Evolutionary conservation across 2,329 filamentous ascomycete species (phyloP).

Genomic region (Xylariaceae sp.): DNA sequence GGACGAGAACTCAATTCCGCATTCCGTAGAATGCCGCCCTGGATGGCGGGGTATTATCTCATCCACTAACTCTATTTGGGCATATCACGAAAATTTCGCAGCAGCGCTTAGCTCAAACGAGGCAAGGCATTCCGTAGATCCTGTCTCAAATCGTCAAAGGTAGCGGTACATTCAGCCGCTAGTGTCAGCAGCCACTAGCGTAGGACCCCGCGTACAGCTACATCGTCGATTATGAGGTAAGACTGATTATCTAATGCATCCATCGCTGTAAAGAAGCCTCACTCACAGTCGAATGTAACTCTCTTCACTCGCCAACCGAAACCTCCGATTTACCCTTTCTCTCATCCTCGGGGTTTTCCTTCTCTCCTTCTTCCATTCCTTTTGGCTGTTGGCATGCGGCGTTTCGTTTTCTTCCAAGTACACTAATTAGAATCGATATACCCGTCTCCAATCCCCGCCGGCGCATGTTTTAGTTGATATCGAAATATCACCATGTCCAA

Average conservation of each 20-base stretch:
- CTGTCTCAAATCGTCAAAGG: background rate
- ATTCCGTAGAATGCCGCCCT: too few relatives aligned
- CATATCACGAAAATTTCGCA: background rate
- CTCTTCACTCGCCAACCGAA: slow-evolving; percentile 10
- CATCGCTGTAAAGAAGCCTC: background rate
- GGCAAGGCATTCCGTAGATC: background rate
- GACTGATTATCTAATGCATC: background rate
- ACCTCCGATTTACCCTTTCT: slow-evolving; percentile 2
- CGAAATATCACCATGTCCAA: slow-evolving; percentile 21
- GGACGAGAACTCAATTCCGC: too few relatives aligned
- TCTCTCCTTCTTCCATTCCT: background rate
- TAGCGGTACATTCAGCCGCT: too few relatives aligned
- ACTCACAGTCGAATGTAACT: background rate
- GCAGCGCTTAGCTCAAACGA: background rate
- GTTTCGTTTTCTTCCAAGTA: background rate
- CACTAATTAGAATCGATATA: background rate
- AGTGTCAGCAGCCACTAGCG: too few relatives aligned
- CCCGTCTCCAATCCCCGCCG: background rate
- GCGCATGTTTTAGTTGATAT: slow-evolving; percentile 9
- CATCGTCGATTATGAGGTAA: background rate
- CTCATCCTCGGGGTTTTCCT: background rate
- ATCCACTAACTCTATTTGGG: background rate
- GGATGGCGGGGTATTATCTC: too few relatives aligned
- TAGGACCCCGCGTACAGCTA: background rate
- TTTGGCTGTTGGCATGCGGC: background rate